phyloP scores from a whole-genome alignment of 208 protist species.

The Acanthamoeba triangularis region DNA sequence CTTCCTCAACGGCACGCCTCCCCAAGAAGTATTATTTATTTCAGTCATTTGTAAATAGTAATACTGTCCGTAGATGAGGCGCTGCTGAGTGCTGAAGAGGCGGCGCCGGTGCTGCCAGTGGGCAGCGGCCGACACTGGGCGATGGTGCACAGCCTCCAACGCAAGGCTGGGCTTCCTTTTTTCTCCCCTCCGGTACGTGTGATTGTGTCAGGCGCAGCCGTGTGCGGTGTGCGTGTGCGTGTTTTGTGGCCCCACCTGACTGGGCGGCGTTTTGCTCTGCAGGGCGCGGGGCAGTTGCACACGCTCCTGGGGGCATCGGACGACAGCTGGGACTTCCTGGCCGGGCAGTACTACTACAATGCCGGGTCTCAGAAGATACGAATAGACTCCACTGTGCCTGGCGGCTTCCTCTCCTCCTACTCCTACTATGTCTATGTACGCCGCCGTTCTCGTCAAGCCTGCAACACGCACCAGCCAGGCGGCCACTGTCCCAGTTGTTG shows the following conservation, averaged over 20 bases:
- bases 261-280: not conserved
- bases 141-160: not conserved
- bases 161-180: not conserved
- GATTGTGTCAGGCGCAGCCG: not conserved
- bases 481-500: no score
- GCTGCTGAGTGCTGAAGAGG: not conserved
- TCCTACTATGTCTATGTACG: constrained; percentile 34
- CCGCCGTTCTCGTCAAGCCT: no score
- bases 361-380: constrained; percentile 12
- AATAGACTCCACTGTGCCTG: constrained; percentile 8
- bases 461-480: not conserved
- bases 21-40: not conserved
- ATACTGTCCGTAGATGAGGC: not conserved
- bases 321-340: not conserved
- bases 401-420: constrained; percentile 30
- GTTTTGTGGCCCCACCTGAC: not conserved
- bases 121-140: constrained; percentile 20
- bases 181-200: not conserved
- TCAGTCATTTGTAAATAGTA: not conserved
- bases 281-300: not conserved
- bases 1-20: not conserved
- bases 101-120: not conserved
- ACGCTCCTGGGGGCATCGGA: not conserved
- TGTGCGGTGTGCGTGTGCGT: not conserved
- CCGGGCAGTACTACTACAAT: constrained; percentile 62